phyloP scores from a whole-genome alignment of 2,329 filamentous ascomycete species.

The Didymosphaeria variabile region DNA sequence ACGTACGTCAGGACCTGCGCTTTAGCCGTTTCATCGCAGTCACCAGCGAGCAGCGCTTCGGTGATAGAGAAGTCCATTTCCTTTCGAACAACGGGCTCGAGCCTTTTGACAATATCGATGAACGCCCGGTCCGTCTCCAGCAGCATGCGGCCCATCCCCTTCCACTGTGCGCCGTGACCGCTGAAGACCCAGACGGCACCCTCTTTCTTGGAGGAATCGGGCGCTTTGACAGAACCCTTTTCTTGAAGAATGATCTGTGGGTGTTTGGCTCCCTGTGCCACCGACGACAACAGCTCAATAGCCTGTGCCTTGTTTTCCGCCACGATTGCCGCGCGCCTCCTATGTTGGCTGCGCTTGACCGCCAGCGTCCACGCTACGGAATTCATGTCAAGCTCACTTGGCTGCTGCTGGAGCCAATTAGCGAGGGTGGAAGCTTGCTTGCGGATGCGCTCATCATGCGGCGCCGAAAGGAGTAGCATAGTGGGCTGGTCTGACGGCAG shows the following conservation, averaged over 20 bases:
- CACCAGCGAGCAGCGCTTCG: neutral
- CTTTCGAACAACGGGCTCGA: neutral
- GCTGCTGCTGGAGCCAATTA: neutral
- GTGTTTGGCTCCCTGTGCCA: neutral
- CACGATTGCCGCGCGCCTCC: neutral
- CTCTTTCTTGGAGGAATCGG: neutral
- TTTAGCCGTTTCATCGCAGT: neutral
- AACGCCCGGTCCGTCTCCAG: constrained; percentile 27
- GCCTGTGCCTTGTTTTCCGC: neutral
- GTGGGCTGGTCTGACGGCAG: neutral
- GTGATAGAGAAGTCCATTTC: neutral
- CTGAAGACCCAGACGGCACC: constrained; percentile 42
- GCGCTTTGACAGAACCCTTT: neutral
- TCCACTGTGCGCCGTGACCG: constrained; percentile 44
- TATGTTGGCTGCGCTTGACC: neutral
- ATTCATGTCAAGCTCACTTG: neutral
- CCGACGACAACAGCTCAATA: neutral
- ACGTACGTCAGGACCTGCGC: constrained; percentile 6
- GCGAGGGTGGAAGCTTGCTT: neutral
- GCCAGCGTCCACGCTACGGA: neutral
- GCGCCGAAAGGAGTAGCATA: constrained; percentile 2
- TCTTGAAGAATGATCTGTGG: neutral
- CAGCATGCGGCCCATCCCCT: constrained; percentile 13
- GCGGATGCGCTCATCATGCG: neutral
- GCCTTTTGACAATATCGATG: neutral